phyloP scores from a whole-genome alignment of 441 rosid species.

The Melastoma candidum region DNA sequence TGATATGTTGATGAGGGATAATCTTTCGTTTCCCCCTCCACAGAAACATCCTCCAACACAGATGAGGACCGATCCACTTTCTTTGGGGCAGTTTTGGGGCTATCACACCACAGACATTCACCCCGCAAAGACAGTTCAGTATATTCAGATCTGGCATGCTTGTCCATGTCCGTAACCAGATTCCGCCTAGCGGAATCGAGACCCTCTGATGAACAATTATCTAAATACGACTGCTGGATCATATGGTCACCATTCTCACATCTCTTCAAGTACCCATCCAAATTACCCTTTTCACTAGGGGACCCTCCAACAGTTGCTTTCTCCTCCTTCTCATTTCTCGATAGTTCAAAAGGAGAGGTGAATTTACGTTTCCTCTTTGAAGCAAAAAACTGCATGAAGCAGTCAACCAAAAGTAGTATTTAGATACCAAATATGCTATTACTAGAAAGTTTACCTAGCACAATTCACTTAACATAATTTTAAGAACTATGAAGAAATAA shows the following conservation, averaged over 20 bases:
- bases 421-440: too few relatives aligned
- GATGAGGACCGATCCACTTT: conserved; percentile 24
- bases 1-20: conserved; percentile 18
- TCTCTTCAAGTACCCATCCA: conserved; percentile 49
- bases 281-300: conserved; percentile 60
- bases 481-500: too few relatives aligned
- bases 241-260: conserved; percentile 30
- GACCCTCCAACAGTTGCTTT: conserved; percentile 39
- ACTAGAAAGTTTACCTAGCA: too few relatives aligned
- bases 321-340: conserved; percentile 41
- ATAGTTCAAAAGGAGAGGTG: conserved; percentile 52
- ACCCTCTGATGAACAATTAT: conserved; percentile 20
- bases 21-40: conserved; percentile 20
- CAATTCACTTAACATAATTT: too few relatives aligned
- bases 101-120: conserved; percentile 17
- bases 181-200: conserved; percentile 37
- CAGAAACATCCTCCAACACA: conserved; percentile 24
- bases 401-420: neutral
- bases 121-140: conserved; percentile 17
- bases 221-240: conserved; percentile 12
- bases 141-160: conserved; percentile 22
- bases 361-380: conserved; percentile 71
- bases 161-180: conserved; percentile 34
- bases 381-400: conserved; percentile 52
- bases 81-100: conserved; percentile 21